Evolutionary conservation across 2,329 filamentous ascomycete genomes (phyloP).

Genomic region (Aspergillus awamori): DNA sequence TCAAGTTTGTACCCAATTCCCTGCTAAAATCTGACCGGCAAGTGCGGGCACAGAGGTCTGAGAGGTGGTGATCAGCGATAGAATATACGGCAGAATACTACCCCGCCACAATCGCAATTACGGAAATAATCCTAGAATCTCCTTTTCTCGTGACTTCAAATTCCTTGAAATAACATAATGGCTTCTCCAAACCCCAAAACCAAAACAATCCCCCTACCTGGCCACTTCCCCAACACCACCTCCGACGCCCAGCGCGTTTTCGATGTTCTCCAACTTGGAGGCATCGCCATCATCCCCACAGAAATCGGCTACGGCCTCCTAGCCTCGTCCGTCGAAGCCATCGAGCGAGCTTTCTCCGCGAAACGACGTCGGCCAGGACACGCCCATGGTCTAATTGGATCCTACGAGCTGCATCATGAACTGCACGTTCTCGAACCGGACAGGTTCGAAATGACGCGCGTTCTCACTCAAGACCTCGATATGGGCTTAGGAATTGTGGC

Average conservation of each 20-base stretch:
- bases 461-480: not conserved
- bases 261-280: conserved; percentile 21
- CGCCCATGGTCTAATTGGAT: conserved; percentile 25
- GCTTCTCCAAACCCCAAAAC: not conserved
- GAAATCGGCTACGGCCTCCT: conserved; percentile 32
- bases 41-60: no score
- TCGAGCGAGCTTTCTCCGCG: conserved; percentile 25
- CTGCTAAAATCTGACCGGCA: no score
- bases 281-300: conserved; percentile 27
- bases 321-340: conserved; percentile 16
- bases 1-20: no score
- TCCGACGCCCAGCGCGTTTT: conserved; percentile 15
- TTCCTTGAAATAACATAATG: not conserved
- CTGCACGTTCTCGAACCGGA: conserved; percentile 21
- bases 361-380: conserved; percentile 27
- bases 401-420: conserved; percentile 20
- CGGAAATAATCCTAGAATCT: no score
- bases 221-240: not conserved
- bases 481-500: conserved; percentile 10
- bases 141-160: no score
- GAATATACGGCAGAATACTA: no score
- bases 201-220: not conserved
- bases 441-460: not conserved
- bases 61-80: no score
- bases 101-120: no score